These are phyloP conservation scores for Vicia faba DNA, from an alignment of 306 rosid species.

Conservation along the genomic window DNA sequence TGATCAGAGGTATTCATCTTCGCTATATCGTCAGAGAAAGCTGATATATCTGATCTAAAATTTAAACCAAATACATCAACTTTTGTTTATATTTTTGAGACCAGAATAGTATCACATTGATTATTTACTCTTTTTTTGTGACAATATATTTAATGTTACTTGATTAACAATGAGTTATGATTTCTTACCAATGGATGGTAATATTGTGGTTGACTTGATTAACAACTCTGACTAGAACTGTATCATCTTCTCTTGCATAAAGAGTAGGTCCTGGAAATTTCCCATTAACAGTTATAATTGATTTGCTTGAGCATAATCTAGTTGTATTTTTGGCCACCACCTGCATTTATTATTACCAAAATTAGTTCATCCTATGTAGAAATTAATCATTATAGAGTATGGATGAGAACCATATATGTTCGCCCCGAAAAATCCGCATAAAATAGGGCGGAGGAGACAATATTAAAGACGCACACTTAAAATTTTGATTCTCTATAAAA, in stretches of 20 bases:
- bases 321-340: constrained; percentile 61
- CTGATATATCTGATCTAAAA: too few species aligned
- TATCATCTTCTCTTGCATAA: constrained; percentile 85
- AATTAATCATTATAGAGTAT: background rate
- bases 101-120: background rate
- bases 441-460: too few species aligned
- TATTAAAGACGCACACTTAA: too few species aligned
- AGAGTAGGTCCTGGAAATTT: constrained; percentile 89
- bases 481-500: too few species aligned
- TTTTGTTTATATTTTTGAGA: too few species aligned
- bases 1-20: background rate
- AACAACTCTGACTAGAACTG: constrained; percentile 68
- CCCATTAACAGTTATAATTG: constrained; percentile 76
- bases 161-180: background rate
- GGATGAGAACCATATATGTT: too few species aligned
- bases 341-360: constrained; percentile 43
- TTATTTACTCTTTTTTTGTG: background rate
- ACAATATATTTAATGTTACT: background rate
- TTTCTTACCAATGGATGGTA: constrained; percentile 72
- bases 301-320: constrained; percentile 67
- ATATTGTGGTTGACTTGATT: constrained; percentile 70
- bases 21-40: background rate
- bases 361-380: background rate
- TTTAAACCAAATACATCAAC: too few species aligned
- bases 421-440: too few species aligned